A percentile compares a stretch with the other conserved stretches of the same genome.
phyloP scores from a whole-genome alignment of 2,329 filamentous ascomycete genomes.

The Colletotrichum gigasporum region DNA sequence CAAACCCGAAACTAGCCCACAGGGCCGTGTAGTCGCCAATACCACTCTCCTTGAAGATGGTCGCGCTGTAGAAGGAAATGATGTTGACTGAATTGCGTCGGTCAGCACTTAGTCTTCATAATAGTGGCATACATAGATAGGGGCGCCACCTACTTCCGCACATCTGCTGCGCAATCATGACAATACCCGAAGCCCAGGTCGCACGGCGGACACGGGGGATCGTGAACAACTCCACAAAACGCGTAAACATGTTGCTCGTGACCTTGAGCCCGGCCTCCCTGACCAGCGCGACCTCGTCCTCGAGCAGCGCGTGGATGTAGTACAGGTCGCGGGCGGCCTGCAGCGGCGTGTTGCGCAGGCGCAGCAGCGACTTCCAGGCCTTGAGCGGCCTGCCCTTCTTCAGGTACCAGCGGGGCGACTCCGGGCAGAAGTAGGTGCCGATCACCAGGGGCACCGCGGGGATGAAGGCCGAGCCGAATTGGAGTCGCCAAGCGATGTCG shows the following conservation, averaged over 20 bases:
- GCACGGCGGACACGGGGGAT: constrained; percentile 68
- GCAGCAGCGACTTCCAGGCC: constrained; percentile 65
- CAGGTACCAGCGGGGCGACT: constrained; percentile 73
- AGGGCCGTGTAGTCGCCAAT: constrained; percentile 49
- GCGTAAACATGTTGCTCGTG: constrained; percentile 56
- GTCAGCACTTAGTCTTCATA: not conserved
- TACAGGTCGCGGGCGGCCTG: constrained; percentile 72
- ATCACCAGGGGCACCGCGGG: constrained; percentile 69
- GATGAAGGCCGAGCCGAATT: constrained; percentile 71
- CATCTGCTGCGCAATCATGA: constrained; percentile 75
- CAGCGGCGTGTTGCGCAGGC: constrained; percentile 65
- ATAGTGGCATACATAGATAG: not conserved
- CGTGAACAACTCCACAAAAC: constrained; percentile 66
- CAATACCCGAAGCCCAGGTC: constrained; percentile 71
- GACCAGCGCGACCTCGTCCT: constrained; percentile 41
- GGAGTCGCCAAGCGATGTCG: constrained; percentile 69
- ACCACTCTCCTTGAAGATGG: constrained; percentile 55
- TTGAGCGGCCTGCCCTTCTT: constrained; percentile 65
- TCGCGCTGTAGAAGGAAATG: constrained; percentile 58
- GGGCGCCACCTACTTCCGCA: constrained; percentile 57
- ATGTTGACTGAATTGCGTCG: constrained; percentile 49
- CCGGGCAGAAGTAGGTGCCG: constrained; percentile 68
- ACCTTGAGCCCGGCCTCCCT: constrained; percentile 41
- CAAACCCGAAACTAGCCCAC: constrained; percentile 54
- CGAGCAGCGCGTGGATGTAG: constrained; percentile 58